A percentile compares a stretch with the other conserved stretches of the same genome.
Conservation (phyloP, 169 alveolate genomes). For the Besnoitia besnoiti region DNA sequence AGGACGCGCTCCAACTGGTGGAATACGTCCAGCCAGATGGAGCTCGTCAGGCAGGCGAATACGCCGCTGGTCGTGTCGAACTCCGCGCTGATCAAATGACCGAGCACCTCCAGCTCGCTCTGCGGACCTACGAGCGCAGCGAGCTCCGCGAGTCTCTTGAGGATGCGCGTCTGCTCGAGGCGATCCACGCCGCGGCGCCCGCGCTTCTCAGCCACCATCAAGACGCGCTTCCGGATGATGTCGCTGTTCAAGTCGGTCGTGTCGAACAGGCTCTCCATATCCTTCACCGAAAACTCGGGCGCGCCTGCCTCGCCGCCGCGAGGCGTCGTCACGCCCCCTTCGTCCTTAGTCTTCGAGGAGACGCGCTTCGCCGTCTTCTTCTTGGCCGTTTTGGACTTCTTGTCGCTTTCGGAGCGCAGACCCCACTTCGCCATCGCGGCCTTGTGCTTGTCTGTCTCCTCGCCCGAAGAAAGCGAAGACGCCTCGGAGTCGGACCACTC, state of each 20-base stretch:
- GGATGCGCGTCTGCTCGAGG: slow-evolving; percentile 83
- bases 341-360: slow-evolving; percentile 77
- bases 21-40: slow-evolving; percentile 84
- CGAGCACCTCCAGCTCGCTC: slow-evolving; percentile 85
- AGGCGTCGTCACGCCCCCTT: slow-evolving; percentile 67
- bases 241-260: slow-evolving; percentile 82
- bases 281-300: slow-evolving; percentile 66
- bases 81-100: slow-evolving; percentile 85
- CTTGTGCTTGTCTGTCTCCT: slow-evolving; percentile 66
- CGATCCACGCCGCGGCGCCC: slow-evolving; percentile 90
- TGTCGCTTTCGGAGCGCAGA: slow-evolving; percentile 77
- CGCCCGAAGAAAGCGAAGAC: slow-evolving; percentile 40
- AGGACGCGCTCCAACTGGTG: slow-evolving; percentile 74
- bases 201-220: slow-evolving; percentile 86
- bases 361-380: slow-evolving; percentile 74
- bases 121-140: slow-evolving; percentile 67
- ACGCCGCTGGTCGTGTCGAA: slow-evolving; percentile 90
- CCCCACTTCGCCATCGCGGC: slow-evolving; percentile 68
- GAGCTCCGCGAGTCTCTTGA: slow-evolving; percentile 84
- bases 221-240: slow-evolving; percentile 80
- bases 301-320: slow-evolving; percentile 38
- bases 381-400: slow-evolving; percentile 81
- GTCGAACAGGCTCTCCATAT: slow-evolving; percentile 79
- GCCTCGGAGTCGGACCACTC: slow-evolving; percentile 71
- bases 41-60: slow-evolving; percentile 82